Evolutionary conservation across 805 yeast genomes (phyloP), one percentile per base, ranked within the genome.

Genomic region (Candida taoyuanica): DNA sequence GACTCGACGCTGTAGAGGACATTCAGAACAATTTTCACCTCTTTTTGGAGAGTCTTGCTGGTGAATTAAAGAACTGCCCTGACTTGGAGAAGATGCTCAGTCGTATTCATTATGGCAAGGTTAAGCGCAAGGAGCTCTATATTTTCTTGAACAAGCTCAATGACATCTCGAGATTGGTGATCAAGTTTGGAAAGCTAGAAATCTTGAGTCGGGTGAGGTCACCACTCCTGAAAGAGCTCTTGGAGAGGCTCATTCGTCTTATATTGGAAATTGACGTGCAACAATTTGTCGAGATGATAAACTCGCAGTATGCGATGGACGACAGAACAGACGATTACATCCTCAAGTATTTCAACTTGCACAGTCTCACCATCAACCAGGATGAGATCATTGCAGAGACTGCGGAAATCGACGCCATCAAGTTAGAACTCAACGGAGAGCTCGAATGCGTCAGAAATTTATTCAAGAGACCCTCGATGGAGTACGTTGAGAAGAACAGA

Each of bases 71-170:
- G 36, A 53, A 44, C 53, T 42, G 59, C 35, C 74, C 80, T 0
- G 93, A 86, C 54, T 55, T 85, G 8, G 79, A 80, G 41, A 66
- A 74, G 36, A 71, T 70, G 5, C 56, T 82, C 29, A 71, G 74
- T 42, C 71, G 78, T 40, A 64, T 83, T 5, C 77, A 80, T 40
- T 82, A 82, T 50, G 73, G 74, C 1, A 65, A 73, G 16, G 71
- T 78, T 12, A 67, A 74, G 7, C 68, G 86, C 25, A 74, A 70
- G 36, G 89, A 85, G 43, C 60, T 81, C 3, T 81, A 72, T 45
- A 52, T 62, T 24, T 73, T 79, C 42, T 57, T 85, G 38, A 66
- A 59, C 3, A 60, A 64, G 14, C 52, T 76, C 11, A 41, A 58
- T 23, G 60, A 58, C 0, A 52, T 60, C 17, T 63, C 68, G 28